Base-by-base conservation (phyloP, 495 filamentous ascomycete genomes). In the Xylona heveae region DNA sequence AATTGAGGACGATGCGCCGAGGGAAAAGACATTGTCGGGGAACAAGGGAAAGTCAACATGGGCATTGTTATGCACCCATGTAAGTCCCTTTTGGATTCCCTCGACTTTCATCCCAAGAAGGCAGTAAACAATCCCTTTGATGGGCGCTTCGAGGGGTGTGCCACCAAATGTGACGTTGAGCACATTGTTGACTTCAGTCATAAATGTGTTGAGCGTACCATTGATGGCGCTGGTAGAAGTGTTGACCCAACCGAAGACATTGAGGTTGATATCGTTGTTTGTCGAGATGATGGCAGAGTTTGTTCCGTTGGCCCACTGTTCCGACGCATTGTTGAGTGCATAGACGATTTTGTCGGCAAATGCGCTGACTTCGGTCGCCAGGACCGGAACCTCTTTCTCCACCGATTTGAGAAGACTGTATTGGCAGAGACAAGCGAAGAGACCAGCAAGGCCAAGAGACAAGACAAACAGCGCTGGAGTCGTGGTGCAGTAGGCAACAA, bases 241-340 rank as follows among this genome's bases (percentile, higher is more conserved):
- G 26, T 71, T 76, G 19, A 92, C 80, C 78, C 84, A 92, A 37
- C 82, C 77, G 37, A 94, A 71, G 26, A 97, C 50, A 28, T 94
- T 68, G 16, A 68, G 36, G 54, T 95, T 97, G 47, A 97, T 65
- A 15, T 78, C 66, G 15, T 49, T 15, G 20, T 37, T 38, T 1
- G 36, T 38, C 22, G 29, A 22, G 19, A n/a, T 25, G 17, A 94
- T 75, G 21, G 70, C 78, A 3, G 48, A 50, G 54, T 95, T 95
- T 27, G 82, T 70, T 17, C 65, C 66, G 21, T 58, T 51, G 6
- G 85, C 67, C 88, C 90, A 97, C 29, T 65, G 52, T 21, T 58
- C 54, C 13, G 80, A 90, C 6, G 81, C 71, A 30, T 74, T 65
- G 42, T 75, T 64, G 2, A 97, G 59, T 0, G 64, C 58, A 19